These are phyloP conservation scores for Posidonia australis DNA, from an alignment of 106 monocot species.

Conservation along the genomic window DNA sequence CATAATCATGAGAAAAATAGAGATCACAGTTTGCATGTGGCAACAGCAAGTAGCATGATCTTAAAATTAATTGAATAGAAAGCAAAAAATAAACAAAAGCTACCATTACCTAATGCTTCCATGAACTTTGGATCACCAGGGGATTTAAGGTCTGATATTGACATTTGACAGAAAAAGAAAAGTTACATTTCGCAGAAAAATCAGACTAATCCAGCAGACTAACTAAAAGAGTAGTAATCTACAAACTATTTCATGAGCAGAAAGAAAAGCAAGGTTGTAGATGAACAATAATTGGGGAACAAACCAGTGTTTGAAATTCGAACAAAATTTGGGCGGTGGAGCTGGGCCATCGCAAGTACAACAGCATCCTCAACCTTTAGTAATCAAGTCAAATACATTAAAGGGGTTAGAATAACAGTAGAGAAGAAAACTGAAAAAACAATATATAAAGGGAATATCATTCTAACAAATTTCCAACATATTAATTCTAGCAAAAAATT, in stretches of 20 bases:
- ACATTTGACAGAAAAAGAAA: neutral
- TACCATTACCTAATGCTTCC: constrained; percentile 69
- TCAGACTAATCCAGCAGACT: neutral
- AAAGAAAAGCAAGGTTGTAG: constrained; percentile 1
- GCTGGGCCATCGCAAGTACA: constrained; percentile 56
- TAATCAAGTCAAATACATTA: neutral
- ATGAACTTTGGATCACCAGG: constrained; percentile 66
- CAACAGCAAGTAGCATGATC: too few relatives aligned
- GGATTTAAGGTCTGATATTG: constrained; percentile 50
- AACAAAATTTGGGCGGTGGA: constrained; percentile 47
- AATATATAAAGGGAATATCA: neutral
- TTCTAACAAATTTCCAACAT: neutral
- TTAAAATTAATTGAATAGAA: too few relatives aligned
- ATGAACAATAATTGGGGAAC: neutral
- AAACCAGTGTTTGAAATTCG: constrained; percentile 72
- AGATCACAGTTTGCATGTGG: too few relatives aligned
- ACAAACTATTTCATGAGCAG: neutral
- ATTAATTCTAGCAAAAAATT: neutral
- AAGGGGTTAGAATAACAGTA: neutral
- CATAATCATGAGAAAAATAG: too few relatives aligned
- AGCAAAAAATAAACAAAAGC: constrained; percentile 1
- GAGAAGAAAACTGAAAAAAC: neutral
- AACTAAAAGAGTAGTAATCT: neutral
- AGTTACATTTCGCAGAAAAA: constrained; percentile 5
- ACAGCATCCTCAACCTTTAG: constrained; percentile 91